Evolutionary conservation across 1,139 yeast species (phyloP).

Genomic region (Suhomyces atakaporum): DNA sequence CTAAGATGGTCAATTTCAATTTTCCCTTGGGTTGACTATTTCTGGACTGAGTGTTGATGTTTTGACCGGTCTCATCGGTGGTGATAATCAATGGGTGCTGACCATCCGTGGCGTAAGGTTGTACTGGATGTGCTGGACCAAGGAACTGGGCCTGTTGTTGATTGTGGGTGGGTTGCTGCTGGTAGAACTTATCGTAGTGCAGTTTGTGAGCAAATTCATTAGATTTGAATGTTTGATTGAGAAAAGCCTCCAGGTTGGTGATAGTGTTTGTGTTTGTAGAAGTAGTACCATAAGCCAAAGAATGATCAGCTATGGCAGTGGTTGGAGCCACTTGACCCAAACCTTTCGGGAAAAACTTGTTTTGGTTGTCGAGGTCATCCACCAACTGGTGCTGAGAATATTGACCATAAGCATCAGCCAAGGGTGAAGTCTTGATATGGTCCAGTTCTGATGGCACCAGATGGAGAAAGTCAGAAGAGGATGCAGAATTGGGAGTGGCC

Average conservation of each 20-base stretch:
- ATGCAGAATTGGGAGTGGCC: conserved; percentile 4
- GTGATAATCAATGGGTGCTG: conserved; percentile 44
- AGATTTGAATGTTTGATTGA: conserved; percentile 29
- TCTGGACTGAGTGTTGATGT: conserved; percentile 26
- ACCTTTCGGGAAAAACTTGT: conserved; percentile 40
- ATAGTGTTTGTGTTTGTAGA: conserved; percentile 28
- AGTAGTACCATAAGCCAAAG: conserved; percentile 72
- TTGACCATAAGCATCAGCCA: conserved; percentile 5
- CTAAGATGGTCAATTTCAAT: conserved; percentile 74
- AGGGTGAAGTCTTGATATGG: conserved; percentile 3
- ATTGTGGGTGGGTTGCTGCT: conserved; percentile 16
- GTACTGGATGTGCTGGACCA: conserved; percentile 15
- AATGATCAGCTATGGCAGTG: conserved; percentile 62
- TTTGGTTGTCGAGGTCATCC: conserved; percentile 15
- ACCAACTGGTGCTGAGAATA: conserved; percentile 8
- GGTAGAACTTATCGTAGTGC: conserved; percentile 19
- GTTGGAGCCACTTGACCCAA: conserved; percentile 52
- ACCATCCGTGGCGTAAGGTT: conserved; percentile 19
- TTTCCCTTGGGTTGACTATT: conserved; percentile 71
- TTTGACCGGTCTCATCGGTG: conserved; percentile 49
- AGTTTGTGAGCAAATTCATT: conserved; percentile 13
- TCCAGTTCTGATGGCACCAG: not conserved
- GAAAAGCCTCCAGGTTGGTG: conserved; percentile 23
- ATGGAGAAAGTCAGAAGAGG: conserved; percentile 3
- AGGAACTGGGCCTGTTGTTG: conserved; percentile 16